A percentile compares a stretch with the other conserved stretches of the same genome.
These are phyloP conservation scores for Vigna radiata DNA, from an alignment of 306 rosid species.

Conservation along the genomic window DNA sequence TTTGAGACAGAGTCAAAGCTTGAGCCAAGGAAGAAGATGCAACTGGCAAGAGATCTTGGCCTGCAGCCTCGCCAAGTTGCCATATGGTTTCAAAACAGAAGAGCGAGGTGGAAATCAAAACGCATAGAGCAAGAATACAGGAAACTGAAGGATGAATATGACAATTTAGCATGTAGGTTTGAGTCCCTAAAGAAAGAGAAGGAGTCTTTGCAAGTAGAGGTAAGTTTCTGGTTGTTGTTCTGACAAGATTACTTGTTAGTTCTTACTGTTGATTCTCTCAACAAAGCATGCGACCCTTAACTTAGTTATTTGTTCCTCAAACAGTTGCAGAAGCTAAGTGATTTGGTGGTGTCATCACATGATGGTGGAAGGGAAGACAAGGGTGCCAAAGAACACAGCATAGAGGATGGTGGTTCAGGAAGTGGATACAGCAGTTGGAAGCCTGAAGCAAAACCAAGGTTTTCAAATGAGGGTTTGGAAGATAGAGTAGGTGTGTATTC, in stretches of 20 bases:
- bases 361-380: slow-evolving; percentile 43
- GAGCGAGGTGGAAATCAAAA: slow-evolving; percentile 97
- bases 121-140: slow-evolving; percentile 75
- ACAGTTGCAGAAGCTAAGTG: slow-evolving; percentile 70
- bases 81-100: slow-evolving; percentile 94
- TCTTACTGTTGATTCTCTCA: neutral
- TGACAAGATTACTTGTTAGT: neutral
- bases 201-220: slow-evolving; percentile 76
- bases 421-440: slow-evolving; percentile 44
- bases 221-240: slow-evolving; percentile 42
- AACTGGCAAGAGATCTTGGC: slow-evolving; percentile 83
- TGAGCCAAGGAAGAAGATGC: slow-evolving; percentile 81
- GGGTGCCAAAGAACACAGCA: slow-evolving; percentile 43
- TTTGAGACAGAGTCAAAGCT: slow-evolving; percentile 86
- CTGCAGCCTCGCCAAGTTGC: slow-evolving; percentile 95
- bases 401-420: slow-evolving; percentile 54
- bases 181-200: slow-evolving; percentile 79
- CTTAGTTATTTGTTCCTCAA: slow-evolving; percentile 33
- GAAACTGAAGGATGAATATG: slow-evolving; percentile 71
- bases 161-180: slow-evolving; percentile 60
- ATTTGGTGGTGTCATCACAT: slow-evolving; percentile 46
- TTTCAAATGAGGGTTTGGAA: slow-evolving; percentile 49
- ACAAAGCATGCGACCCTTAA: slow-evolving; percentile 17
- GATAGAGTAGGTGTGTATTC: slow-evolving; percentile 41
- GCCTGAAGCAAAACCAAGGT: slow-evolving; percentile 46